A percentile compares a stretch with the other conserved stretches of the same genome.
phyloP scores from a whole-genome alignment of 2,329 filamentous ascomycete species.

The Aspergillus brasiliensis region DNA sequence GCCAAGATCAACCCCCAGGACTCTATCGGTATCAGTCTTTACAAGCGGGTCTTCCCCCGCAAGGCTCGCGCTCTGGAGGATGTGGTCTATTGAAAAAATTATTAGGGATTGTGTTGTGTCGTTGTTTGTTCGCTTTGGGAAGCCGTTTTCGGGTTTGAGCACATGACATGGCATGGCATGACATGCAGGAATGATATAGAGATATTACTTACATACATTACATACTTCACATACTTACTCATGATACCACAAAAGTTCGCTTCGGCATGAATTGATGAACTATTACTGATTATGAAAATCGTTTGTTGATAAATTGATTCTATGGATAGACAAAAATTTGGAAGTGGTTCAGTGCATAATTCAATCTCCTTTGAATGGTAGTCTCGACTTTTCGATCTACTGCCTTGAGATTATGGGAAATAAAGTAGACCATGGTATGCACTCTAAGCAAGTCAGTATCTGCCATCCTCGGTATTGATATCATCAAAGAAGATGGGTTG shows the following conservation, averaged over 20 bases:
- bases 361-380: too few species aligned
- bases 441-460: not conserved
- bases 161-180: not conserved
- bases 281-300: slow-evolving; percentile 5
- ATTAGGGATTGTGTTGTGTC: not conserved
- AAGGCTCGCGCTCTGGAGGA: slow-evolving; percentile 56
- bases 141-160: not conserved
- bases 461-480: not conserved
- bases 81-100: slow-evolving; percentile 20
- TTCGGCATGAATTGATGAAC: slow-evolving; percentile 28
- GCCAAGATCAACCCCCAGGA: slow-evolving; percentile 95
- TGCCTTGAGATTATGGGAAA: too few species aligned
- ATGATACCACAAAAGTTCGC: slow-evolving; percentile 31
- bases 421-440: too few species aligned
- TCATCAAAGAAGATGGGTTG: too few species aligned
- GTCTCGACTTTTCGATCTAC: too few species aligned
- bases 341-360: not conserved
- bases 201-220: not conserved
- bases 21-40: slow-evolving; percentile 84
- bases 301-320: not conserved
- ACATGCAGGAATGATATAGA: not conserved
- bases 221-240: not conserved
- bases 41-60: slow-evolving; percentile 83
- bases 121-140: slow-evolving; percentile 6
- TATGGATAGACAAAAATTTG: not conserved